phyloP scores from a whole-genome alignment of 2,329 filamentous ascomycete genomes.

The Paraphaeosphaeria sporulosa region DNA sequence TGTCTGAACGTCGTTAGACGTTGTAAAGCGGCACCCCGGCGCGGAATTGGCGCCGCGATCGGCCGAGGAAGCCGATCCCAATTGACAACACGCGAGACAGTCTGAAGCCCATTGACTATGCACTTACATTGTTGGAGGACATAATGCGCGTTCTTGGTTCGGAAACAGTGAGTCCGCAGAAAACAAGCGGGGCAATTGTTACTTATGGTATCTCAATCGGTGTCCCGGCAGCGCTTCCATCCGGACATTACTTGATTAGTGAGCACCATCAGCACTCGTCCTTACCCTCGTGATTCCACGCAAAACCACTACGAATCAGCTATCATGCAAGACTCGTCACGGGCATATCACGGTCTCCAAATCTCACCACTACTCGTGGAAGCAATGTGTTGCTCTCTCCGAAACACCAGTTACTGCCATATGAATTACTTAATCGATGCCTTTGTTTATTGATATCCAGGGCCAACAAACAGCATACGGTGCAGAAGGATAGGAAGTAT shows the following conservation, averaged over 20 bases:
- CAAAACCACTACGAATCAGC: constrained; percentile 1
- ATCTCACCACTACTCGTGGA: background rate
- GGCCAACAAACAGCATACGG: background rate
- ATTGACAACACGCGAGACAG: background rate
- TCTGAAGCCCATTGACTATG: background rate
- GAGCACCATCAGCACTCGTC: background rate
- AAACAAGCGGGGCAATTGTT: background rate
- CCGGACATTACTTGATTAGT: constrained; percentile 1
- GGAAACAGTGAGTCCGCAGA: background rate
- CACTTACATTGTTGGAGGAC: constrained; percentile 7
- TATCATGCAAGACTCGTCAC: background rate
- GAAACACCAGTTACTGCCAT: background rate
- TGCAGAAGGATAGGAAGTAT: too few species aligned
- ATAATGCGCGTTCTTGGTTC: background rate
- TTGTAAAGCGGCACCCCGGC: background rate
- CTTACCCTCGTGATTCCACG: background rate
- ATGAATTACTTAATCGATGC: background rate
- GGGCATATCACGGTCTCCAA: background rate
- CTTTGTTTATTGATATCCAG: background rate
- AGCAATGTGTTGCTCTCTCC: background rate
- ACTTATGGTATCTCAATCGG: background rate
- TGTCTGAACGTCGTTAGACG: background rate
- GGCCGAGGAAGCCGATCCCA: background rate
- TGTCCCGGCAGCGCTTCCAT: background rate
- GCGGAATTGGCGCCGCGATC: background rate